Percentiles rank a stretch among this genome's conserved stretches.
Evolutionary conservation across 2,329 filamentous ascomycete genomes (phyloP).

Genomic region (Colletotrichum musicola): DNA sequence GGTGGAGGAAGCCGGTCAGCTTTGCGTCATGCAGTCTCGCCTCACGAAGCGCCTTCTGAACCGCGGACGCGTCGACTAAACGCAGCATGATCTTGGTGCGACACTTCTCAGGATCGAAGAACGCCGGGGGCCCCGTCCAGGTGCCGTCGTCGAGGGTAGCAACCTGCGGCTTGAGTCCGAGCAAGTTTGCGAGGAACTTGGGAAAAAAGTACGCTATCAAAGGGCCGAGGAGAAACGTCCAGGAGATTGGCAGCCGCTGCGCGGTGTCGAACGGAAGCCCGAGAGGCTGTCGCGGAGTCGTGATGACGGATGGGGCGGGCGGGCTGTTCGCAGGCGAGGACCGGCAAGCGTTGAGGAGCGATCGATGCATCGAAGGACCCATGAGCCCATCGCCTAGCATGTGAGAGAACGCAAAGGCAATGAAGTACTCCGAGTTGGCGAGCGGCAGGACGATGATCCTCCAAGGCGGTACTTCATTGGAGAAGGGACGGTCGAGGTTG

Average conservation of each 20-base stretch:
- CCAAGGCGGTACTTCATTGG: conserved; percentile 54
- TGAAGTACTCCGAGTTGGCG: conserved; percentile 43
- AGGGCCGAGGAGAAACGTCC: conserved; percentile 56
- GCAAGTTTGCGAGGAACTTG: conserved; percentile 44
- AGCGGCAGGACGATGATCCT: conserved; percentile 53
- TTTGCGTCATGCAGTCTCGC: conserved; percentile 52
- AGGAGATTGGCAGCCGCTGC: conserved; percentile 56
- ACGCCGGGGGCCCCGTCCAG: conserved; percentile 48
- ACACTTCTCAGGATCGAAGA: conserved; percentile 44
- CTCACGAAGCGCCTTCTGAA: conserved; percentile 45
- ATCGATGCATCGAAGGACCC: conserved; percentile 56
- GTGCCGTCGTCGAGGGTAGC: conserved; percentile 46
- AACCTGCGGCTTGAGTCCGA: conserved; percentile 49
- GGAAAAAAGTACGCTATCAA: conserved; percentile 54
- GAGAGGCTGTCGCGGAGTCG: conserved; percentile 41
- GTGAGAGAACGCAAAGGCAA: conserved; percentile 59
- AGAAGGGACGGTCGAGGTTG: conserved; percentile 51
- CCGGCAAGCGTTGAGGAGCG: conserved; percentile 49
- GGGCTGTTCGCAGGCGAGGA: neutral
- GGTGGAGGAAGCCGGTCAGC: conserved; percentile 56
- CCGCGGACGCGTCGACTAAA: conserved; percentile 45
- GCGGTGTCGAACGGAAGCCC: conserved; percentile 53
- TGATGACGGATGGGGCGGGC: conserved; percentile 10
- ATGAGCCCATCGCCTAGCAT: conserved; percentile 57
- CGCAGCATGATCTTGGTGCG: conserved; percentile 49